Conservation (phyloP, 192 early-diverging fungal genomes). For the Mortierella antarctica region DNA sequence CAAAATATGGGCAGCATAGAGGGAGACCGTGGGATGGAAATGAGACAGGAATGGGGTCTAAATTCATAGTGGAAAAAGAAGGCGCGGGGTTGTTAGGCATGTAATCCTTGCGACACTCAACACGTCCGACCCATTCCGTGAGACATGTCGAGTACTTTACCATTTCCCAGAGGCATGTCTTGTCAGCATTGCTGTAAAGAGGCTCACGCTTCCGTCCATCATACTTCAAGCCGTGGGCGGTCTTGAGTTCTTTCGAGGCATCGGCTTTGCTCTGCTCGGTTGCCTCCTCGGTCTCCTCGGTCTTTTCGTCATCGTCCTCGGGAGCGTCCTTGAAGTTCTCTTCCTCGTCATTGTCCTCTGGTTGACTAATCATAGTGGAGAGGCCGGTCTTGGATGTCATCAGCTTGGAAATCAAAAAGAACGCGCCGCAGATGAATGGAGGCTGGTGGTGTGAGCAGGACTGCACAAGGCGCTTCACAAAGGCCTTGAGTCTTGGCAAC, state of each 20-base stretch:
- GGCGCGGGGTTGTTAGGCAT: background rate
- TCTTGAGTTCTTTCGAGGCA: background rate
- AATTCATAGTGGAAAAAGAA: conserved; percentile 3
- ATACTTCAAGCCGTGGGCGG: conserved; percentile 59
- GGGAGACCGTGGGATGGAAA: conserved; percentile 92
- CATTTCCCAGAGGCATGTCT: conserved; percentile 93
- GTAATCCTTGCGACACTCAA: too few relatives aligned
- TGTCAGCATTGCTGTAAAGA: conserved; percentile 81
- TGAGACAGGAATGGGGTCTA: conserved; percentile 78
- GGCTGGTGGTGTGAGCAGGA: conserved; percentile 75
- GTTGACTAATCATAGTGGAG: conserved; percentile 68
- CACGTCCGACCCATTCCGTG: background rate
- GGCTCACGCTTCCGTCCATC: conserved; percentile 92
- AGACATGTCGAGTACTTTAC: conserved; percentile 49
- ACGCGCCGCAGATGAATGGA: conserved; percentile 85
- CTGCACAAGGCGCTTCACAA: conserved; percentile 93
- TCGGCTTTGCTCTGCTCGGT: conserved; percentile 14
- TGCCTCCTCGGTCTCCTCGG: background rate
- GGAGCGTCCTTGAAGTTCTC: conserved; percentile 73
- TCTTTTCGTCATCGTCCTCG: conserved; percentile 45
- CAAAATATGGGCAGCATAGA: conserved; percentile 82
- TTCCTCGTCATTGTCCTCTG: conserved; percentile 80
- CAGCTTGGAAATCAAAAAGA: conserved; percentile 85
- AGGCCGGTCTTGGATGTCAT: conserved; percentile 65
- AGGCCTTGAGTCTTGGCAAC: conserved; percentile 77